Evolutionary conservation across 1,284 basidiomycete species (phyloP), one percentile per base, ranked within the genome.

Genomic region (Moesziomyces globuligerus): DNA sequence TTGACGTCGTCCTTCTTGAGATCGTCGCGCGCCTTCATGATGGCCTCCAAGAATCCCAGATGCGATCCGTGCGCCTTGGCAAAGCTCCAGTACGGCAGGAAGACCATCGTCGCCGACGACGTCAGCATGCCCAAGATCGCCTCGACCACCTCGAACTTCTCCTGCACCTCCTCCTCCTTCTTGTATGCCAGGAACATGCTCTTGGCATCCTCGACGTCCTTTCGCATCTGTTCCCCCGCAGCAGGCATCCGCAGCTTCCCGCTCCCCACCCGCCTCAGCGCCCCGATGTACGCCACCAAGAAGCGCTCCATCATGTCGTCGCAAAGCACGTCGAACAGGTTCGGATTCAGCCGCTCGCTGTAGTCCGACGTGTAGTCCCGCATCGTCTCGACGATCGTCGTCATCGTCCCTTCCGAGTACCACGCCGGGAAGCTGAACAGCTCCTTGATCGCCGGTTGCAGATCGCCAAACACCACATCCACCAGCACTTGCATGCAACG

Each of bases 31-130:
- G 91, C 90, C 80, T 90, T 91, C 87, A 98, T 90, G 44, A 98
- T 76, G 4, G 89, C 87, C 81, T 98, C 94, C 24, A 96, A 90
- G 79, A 98, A 98, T 3, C 88, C 86, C 29, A 98, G 86, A 74
- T 95, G 94, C 13, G 95, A 93, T 3, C 96, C 95, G 82, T 97
- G 91, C 17, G 91, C 88, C 78, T 94, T 93, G n/a, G 94, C 95
- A 83, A 99, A 98, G 11, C 89, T 87, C 91, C 92, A 84, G 75
- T 83, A 98, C 21, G 95, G 94, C 61, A 98, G 85, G 85, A 98
- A 97, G 3, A 92, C 90, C 85, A 98, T 90, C 70, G 93, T 92
- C 81, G 92, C 90, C 28, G 91, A 93, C 1, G 94, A 93, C 58
- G 92, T 91, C 28, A 98, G 84, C 83, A 99, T 87, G 6, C 89